Evolutionary conservation across 495 filamentous ascomycete genomes (phyloP).

Genomic region (Elasticomyces elasticus): DNA sequence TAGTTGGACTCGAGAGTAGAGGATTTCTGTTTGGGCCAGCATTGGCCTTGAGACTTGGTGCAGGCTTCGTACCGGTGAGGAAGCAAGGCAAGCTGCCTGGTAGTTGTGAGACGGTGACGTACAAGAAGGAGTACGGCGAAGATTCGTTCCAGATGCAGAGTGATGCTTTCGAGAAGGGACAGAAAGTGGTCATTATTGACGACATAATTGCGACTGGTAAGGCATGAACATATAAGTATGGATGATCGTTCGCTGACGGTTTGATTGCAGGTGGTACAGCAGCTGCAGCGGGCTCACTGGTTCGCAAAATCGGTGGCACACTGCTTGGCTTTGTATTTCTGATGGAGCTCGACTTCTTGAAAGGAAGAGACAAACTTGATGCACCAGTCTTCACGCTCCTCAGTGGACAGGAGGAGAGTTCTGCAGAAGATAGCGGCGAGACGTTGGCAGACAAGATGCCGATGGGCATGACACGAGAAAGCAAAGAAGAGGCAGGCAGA

Average conservation of each 20-base stretch:
- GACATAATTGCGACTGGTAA: constrained; percentile 97
- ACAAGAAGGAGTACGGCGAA: constrained; percentile 92
- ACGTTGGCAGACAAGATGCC: constrained; percentile 1
- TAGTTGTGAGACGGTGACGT: constrained; percentile 67
- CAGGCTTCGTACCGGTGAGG: constrained; percentile 86
- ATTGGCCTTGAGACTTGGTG: constrained; percentile 73
- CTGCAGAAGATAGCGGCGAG: background rate
- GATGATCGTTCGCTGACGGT: background rate
- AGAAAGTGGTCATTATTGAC: constrained; percentile 86
- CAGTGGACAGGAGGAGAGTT: constrained; percentile 42
- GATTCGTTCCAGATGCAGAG: constrained; percentile 95
- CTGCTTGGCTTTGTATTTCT: constrained; percentile 88
- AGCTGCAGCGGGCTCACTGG: constrained; percentile 73
- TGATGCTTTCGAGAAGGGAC: constrained; percentile 71
- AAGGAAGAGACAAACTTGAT: constrained; percentile 79
- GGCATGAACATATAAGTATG: no score
- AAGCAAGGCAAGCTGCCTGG: constrained; percentile 97
- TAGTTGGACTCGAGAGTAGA: constrained; percentile 87
- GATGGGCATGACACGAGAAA: constrained; percentile 6
- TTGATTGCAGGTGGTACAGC: constrained; percentile 71
- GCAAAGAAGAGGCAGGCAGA: background rate
- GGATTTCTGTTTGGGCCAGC: constrained; percentile 94
- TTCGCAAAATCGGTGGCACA: constrained; percentile 73
- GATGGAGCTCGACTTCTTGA: constrained; percentile 89
- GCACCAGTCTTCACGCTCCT: constrained; percentile 81